phyloP scores from a whole-genome alignment of 2,329 filamentous ascomycete genomes.

The Penicillium olsonii region DNA sequence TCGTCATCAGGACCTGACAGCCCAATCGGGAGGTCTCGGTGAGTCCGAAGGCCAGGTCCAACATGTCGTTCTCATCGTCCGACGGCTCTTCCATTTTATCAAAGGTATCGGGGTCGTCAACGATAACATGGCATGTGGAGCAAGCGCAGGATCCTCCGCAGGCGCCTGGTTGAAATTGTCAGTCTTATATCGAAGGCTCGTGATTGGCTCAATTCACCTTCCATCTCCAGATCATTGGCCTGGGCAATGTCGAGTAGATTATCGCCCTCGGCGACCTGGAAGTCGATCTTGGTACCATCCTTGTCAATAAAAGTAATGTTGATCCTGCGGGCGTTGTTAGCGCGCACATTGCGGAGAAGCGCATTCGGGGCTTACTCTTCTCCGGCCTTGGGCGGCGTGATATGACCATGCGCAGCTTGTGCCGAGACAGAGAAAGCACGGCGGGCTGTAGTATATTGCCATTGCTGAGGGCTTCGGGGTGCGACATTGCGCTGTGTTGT shows the following conservation, averaged over 20 bases:
- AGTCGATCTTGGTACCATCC: slow-evolving; percentile 72
- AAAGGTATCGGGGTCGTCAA: slow-evolving; percentile 71
- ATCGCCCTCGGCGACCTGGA: slow-evolving; percentile 81
- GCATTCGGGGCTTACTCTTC: slow-evolving; percentile 70
- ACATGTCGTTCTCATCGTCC: slow-evolving; percentile 85
- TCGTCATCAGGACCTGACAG: slow-evolving; percentile 89
- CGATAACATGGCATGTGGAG: slow-evolving; percentile 89
- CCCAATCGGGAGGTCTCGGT: slow-evolving; percentile 83
- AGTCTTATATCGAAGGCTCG: neutral
- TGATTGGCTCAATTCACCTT: slow-evolving; percentile 57
- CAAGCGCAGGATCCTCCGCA: slow-evolving; percentile 94
- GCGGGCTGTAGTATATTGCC: slow-evolving; percentile 29
- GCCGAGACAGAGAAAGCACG: slow-evolving; percentile 68
- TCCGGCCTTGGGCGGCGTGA: slow-evolving; percentile 80
- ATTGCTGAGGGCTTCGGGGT: slow-evolving; percentile 16
- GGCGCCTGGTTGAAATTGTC: slow-evolving; percentile 58
- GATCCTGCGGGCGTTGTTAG: slow-evolving; percentile 56
- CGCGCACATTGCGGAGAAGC: neutral
- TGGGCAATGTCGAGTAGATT: slow-evolving; percentile 96
- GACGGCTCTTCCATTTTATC: slow-evolving; percentile 76
- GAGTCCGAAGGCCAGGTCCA: slow-evolving; percentile 85
- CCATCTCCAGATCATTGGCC: slow-evolving; percentile 94
- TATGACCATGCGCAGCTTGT: slow-evolving; percentile 69
- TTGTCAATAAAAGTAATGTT: slow-evolving; percentile 94
- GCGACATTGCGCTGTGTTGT: slow-evolving; percentile 14